Base-by-base conservation (phyloP, 106 monocot species). In the Iris macrosiphon region DNA sequence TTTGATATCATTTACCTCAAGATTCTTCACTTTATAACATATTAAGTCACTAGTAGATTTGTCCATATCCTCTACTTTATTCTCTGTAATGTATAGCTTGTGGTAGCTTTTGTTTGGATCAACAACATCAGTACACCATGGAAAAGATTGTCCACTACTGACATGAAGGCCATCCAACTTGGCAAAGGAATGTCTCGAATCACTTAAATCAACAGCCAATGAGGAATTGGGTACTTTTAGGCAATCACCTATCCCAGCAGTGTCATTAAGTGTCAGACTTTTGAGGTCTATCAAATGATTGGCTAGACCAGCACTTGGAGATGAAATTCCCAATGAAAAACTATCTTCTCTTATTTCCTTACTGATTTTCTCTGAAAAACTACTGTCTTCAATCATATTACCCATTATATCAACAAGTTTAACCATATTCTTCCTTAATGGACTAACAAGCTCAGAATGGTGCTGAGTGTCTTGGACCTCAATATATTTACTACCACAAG, bases 301-400 rank as follows among this genome's bases (percentile, higher is more conserved):
- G 58, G 17, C 42, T 49, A 21, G 11, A 57, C 49, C 38, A 64
- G 30, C 40, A 21, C 59, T 26, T 16, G 26, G 47, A 37, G 35
- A 6, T 29, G 63, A 42, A 5, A 72, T 57, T 10, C 49, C 50
- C 15, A 64, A 57, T 41, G 39, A 29, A 49, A 48, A 25, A 20
- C 57, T 43, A 49, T 31, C 57, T 58, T 72, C 57, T 40, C 24
- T 21, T 64, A 57, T n/a, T 29, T 32, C 23, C 0, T 10, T 39
- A 57, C 33, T 23, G 16, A 21, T 48, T 49, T 49, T 30, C 40
- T 39, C 55, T 31, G 54, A 24, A 17, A 31, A n/a, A n/a, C n/a
- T 9, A 1, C 5, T 54, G 40, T 11, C 31, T 37, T 48, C 45
- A 37, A 26, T 33, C 25, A 24, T n/a, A 56, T 13, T 16, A 24